Conservation (phyloP, 2,329 filamentous ascomycete genomes). For the Hypoxylon sp. region DNA sequence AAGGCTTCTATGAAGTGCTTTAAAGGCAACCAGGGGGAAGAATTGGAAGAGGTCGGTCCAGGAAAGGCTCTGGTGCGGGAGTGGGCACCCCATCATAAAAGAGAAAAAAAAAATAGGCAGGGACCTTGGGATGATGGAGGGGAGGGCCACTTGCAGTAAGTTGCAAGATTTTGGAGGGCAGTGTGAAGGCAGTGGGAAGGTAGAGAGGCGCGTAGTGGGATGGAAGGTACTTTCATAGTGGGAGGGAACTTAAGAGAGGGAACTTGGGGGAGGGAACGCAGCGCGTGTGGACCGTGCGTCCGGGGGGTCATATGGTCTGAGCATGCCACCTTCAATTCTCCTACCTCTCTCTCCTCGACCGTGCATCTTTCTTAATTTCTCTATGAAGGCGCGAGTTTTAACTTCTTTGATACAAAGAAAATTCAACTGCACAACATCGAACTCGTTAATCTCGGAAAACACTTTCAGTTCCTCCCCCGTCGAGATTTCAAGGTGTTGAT, state of each 20-base stretch:
- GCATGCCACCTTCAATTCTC: slow-evolving; percentile 53
- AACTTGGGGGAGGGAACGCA: slow-evolving; percentile 16
- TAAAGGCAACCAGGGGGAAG: slow-evolving; percentile 12
- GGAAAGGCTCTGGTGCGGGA: slow-evolving; percentile 19
- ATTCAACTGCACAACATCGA: slow-evolving; percentile 36
- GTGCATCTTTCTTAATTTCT: slow-evolving; percentile 49
- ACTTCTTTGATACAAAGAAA: slow-evolving; percentile 33
- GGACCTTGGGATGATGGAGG: slow-evolving; percentile 4
- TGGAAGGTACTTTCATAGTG: slow-evolving; percentile 6
- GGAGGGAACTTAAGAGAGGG: neutral
- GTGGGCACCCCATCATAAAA: slow-evolving; percentile 1
- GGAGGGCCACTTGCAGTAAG: slow-evolving; percentile 6
- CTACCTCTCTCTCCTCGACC: slow-evolving; percentile 48
- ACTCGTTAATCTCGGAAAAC: slow-evolving; percentile 15
- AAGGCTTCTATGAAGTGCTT: slow-evolving; percentile 32
- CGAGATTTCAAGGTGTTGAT: slow-evolving; percentile 41
- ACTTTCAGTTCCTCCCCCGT: slow-evolving; percentile 36
- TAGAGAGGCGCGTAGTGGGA: neutral
- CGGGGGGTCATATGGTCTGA: slow-evolving; percentile 48
- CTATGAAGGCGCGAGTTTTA: slow-evolving; percentile 38
- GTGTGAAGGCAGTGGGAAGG: slow-evolving; percentile 2
- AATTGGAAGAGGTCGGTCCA: slow-evolving; percentile 4
- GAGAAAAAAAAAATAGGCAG: neutral
- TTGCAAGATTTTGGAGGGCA: slow-evolving; percentile 17
- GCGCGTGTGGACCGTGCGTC: slow-evolving; percentile 39